Conservation (phyloP, 495 filamentous ascomycete genomes). For the Penicillium nucicola region DNA sequence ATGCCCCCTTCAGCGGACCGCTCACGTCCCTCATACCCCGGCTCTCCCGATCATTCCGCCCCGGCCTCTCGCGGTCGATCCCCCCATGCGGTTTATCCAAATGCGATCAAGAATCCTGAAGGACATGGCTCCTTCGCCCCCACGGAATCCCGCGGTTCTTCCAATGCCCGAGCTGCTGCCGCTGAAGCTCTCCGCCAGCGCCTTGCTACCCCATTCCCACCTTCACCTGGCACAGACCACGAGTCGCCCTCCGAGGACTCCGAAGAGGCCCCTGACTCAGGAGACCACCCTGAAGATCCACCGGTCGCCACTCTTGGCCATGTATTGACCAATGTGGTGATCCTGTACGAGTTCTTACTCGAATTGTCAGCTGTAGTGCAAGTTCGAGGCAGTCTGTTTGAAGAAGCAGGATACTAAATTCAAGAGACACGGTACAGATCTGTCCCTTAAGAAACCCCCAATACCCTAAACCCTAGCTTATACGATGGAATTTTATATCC, state of each 20-base stretch:
- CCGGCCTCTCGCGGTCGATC: constrained; percentile 21
- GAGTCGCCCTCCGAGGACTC: background rate
- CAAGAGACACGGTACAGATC: background rate
- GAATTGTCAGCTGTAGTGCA: constrained; percentile 87
- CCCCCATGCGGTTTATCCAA: constrained; percentile 7
- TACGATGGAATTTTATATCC: no score
- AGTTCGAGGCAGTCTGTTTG: constrained; percentile 79
- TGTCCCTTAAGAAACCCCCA: background rate
- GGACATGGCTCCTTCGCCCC: constrained; percentile 22
- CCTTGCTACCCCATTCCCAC: constrained; percentile 35
- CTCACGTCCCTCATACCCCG: constrained; percentile 52
- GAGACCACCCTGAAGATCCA: constrained; percentile 26
- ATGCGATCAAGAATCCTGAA: constrained; percentile 16
- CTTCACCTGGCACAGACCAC: constrained; percentile 2
- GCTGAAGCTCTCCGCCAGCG: constrained; percentile 38
- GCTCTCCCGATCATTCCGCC: constrained; percentile 56
- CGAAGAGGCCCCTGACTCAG: constrained; percentile 23
- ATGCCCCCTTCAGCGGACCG: constrained; percentile 17
- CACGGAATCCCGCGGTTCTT: constrained; percentile 28
- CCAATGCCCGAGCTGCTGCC: constrained; percentile 22
- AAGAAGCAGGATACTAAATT: constrained; percentile 64
- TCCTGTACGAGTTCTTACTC: constrained; percentile 74
- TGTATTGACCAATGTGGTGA: constrained; percentile 67
- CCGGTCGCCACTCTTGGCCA: constrained; percentile 68
- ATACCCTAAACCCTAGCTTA: no score